These are phyloP conservation scores for Pseudogymnoascus sp. DNA, from an alignment of 2,329 filamentous ascomycete species.

Conservation along the genomic window DNA sequence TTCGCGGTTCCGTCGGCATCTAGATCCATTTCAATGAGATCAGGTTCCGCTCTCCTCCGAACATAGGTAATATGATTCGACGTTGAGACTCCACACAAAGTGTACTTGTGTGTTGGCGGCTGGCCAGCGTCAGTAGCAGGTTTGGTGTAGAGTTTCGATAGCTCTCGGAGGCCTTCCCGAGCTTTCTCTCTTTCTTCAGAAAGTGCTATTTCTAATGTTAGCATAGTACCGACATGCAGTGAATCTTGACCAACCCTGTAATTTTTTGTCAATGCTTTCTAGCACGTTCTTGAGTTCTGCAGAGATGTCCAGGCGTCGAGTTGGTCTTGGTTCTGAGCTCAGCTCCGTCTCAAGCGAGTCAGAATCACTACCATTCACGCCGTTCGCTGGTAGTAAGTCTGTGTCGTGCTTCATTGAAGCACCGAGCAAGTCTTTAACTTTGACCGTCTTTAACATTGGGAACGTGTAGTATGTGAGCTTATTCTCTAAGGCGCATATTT, in stretches of 20 bases:
- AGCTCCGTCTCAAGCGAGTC: slow-evolving; percentile 15
- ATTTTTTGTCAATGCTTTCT: slow-evolving; percentile 28
- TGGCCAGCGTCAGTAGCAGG: slow-evolving; percentile 20
- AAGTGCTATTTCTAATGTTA: slow-evolving; percentile 23
- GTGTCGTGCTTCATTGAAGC: slow-evolving; percentile 27
- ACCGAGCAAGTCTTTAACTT: slow-evolving; percentile 26
- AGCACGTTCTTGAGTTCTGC: slow-evolving; percentile 23
- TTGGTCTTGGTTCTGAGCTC: not conserved
- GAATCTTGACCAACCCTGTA: slow-evolving; percentile 20
- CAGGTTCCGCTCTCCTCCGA: slow-evolving; percentile 37
- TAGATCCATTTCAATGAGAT: slow-evolving; percentile 37
- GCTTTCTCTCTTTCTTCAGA: slow-evolving; percentile 26
- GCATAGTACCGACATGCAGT: not conserved
- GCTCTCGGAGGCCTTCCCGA: slow-evolving; percentile 27
- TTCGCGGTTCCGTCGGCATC: slow-evolving; percentile 23
- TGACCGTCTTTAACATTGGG: slow-evolving; percentile 20
- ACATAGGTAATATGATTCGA: slow-evolving; percentile 43
- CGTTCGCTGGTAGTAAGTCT: slow-evolving; percentile 14
- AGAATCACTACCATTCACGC: slow-evolving; percentile 11
- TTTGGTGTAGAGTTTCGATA: slow-evolving; percentile 34
- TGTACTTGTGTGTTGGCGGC: slow-evolving; percentile 33
- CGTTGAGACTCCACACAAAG: slow-evolving; percentile 46
- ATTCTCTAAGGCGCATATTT: slow-evolving; percentile 23
- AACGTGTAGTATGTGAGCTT: slow-evolving; percentile 21
- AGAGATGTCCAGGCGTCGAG: slow-evolving; percentile 20